Evolutionary conservation across 441 rosid genomes (phyloP).

Genomic region (Iberis amara): DNA sequence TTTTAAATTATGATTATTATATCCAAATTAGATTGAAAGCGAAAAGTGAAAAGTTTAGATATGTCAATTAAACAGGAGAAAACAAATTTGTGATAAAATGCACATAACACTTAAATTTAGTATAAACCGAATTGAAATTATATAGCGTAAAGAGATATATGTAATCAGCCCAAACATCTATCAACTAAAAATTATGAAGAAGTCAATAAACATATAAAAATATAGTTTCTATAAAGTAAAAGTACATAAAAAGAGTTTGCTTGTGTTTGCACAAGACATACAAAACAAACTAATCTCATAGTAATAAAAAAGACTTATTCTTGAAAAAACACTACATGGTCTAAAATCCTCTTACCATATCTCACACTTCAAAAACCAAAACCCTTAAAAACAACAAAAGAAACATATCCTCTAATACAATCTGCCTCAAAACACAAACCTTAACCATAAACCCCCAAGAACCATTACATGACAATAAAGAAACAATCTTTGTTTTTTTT

Average conservation of each 20-base stretch:
- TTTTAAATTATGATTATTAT: no score
- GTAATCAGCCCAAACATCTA: no score
- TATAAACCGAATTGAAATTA: no score
- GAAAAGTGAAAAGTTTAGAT: no score
- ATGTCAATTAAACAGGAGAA: no score
- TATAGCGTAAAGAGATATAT: no score
- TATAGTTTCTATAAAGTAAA: slow-evolving; percentile 29
- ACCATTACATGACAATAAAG: slow-evolving; percentile 28
- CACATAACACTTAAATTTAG: no score
- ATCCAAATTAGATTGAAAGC: no score
- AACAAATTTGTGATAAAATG: no score
- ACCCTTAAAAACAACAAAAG: neutral
- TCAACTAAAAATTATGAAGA: no score
- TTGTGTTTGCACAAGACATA: slow-evolving; percentile 37
- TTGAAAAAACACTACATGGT: slow-evolving; percentile 56
- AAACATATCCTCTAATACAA: slow-evolving; percentile 2
- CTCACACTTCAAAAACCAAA: slow-evolving; percentile 55
- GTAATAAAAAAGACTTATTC: slow-evolving; percentile 40
- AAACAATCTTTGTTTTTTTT: slow-evolving; percentile 34
- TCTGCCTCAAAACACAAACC: slow-evolving; percentile 17
- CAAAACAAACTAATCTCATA: slow-evolving; percentile 35
- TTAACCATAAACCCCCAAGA: slow-evolving; percentile 13
- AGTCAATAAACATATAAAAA: slow-evolving; percentile 16
- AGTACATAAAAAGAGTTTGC: slow-evolving; percentile 28
- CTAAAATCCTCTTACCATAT: slow-evolving; percentile 41